Evolutionary conservation across 306 rosid genomes (phyloP).

Genomic region (Vigna hirtella): DNA sequence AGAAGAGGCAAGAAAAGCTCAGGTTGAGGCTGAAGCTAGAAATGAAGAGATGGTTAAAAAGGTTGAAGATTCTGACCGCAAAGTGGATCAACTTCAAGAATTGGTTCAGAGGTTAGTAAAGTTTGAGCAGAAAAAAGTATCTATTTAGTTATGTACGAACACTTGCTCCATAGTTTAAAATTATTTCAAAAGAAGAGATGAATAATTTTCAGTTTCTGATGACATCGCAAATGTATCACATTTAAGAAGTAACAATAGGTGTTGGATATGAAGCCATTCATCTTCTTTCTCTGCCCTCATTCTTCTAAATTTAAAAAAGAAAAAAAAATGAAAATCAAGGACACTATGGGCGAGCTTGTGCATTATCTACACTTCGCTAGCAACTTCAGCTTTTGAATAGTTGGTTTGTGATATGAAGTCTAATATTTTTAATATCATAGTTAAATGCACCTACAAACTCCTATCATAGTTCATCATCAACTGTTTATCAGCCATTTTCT

Average conservation of each 20-base stretch:
- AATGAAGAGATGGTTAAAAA: conserved; percentile 75
- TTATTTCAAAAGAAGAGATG: conserved; percentile 3
- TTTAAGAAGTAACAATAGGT: conserved; percentile 9
- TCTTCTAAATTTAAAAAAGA: neutral
- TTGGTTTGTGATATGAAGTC: conserved; percentile 18
- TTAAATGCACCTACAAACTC: conserved; percentile 8
- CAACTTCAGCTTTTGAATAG: neutral
- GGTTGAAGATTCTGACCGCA: conserved; percentile 78
- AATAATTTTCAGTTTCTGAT: conserved; percentile 14
- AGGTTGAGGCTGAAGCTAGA: conserved; percentile 69
- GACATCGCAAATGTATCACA: conserved; percentile 10
- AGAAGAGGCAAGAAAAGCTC: conserved; percentile 75
- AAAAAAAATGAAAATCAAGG: neutral
- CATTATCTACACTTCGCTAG: neutral
- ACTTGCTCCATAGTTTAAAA: conserved; percentile 14
- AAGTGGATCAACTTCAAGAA: conserved; percentile 92
- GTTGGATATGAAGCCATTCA: conserved; percentile 22
- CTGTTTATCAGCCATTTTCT: conserved; percentile 20
- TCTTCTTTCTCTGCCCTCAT: neutral
- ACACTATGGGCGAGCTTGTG: conserved; percentile 12
- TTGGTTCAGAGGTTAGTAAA: conserved; percentile 88
- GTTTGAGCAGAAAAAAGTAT: neutral
- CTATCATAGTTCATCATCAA: conserved; percentile 24
- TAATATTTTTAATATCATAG: conserved; percentile 24
- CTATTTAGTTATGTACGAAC: conserved; percentile 19